Conservation (phyloP, 768 basidiomycete genomes). For the Gelatoporia subvermispora region DNA sequence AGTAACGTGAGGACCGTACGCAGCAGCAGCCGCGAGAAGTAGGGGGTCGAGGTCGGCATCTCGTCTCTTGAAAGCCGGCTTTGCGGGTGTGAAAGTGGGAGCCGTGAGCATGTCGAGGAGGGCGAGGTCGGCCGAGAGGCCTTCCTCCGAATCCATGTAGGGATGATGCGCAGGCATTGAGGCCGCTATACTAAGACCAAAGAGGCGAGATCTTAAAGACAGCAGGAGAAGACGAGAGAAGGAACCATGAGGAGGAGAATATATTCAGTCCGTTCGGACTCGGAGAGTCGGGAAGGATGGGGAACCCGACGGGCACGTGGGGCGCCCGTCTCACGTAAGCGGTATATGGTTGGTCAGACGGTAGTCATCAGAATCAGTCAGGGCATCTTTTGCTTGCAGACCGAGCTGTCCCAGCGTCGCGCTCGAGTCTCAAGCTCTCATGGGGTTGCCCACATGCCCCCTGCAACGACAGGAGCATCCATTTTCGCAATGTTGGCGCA, state of each 20-base stretch:
- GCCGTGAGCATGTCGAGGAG: constrained; percentile 64
- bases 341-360: too few species aligned
- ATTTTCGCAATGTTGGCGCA: too few species aligned
- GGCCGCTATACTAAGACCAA: background rate
- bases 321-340: too few species aligned
- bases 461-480: too few species aligned
- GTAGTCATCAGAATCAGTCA: too few species aligned
- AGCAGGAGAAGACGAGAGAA: background rate
- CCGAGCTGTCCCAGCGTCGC: too few species aligned
- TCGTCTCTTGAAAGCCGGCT: constrained; percentile 46
- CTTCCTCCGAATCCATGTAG: constrained; percentile 22
- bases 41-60: constrained; percentile 78
- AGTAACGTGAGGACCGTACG: constrained; percentile 73
- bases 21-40: constrained; percentile 69
- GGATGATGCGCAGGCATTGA: constrained; percentile 20
- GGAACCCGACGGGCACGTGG: too few species aligned
- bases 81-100: constrained; percentile 33
- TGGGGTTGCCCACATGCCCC: too few species aligned
- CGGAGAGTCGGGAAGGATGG: too few species aligned
- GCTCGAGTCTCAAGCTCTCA: too few species aligned
- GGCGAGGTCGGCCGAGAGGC: constrained; percentile 44
- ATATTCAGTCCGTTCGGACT: too few species aligned
- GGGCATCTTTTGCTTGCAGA: too few species aligned
- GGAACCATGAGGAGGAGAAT: background rate
- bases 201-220: background rate